Evolutionary conservation across 2,329 filamentous ascomycete genomes (phyloP).

Genomic region (Elsinoe necatrix): DNA sequence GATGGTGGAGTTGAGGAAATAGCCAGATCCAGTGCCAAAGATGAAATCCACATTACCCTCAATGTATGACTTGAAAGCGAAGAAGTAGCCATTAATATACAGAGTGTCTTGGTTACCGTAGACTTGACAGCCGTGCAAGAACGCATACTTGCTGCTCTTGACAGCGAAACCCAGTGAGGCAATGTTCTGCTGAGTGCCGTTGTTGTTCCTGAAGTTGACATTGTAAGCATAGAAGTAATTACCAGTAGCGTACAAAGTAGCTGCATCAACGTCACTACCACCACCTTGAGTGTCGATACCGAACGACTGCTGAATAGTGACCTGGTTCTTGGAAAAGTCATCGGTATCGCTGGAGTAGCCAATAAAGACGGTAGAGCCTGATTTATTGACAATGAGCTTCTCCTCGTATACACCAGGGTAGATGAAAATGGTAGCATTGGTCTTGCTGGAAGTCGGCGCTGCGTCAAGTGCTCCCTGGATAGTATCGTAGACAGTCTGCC

Average conservation of each 20-base stretch:
- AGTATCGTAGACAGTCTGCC: slow-evolving; percentile 30
- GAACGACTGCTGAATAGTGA: slow-evolving; percentile 30
- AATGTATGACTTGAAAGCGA: slow-evolving; percentile 34
- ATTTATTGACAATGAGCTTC: slow-evolving; percentile 33
- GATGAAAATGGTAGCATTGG: slow-evolving; percentile 33
- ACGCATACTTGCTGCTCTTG: slow-evolving; percentile 35
- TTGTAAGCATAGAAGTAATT: slow-evolving; percentile 36
- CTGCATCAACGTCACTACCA: slow-evolving; percentile 32
- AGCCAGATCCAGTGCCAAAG: slow-evolving; percentile 37
- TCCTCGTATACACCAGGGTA: slow-evolving; percentile 35
- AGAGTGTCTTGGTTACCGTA: slow-evolving; percentile 35
- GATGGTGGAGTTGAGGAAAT: slow-evolving; percentile 36
- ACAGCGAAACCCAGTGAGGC: slow-evolving; percentile 36
- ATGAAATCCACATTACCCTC: slow-evolving; percentile 39
- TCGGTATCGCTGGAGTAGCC: slow-evolving; percentile 32
- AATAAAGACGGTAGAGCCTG: slow-evolving; percentile 34
- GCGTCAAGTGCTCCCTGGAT: slow-evolving; percentile 33
- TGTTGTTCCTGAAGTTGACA: slow-evolving; percentile 35
- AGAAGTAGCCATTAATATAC: slow-evolving; percentile 32
- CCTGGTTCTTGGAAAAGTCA: slow-evolving; percentile 33
- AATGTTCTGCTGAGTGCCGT: slow-evolving; percentile 31
- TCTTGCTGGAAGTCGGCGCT: slow-evolving; percentile 31
- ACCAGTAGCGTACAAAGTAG: slow-evolving; percentile 34
- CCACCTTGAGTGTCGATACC: slow-evolving; percentile 34
- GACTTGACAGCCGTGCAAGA: slow-evolving; percentile 32